Conservation (phyloP, 805 yeast species). For the Kodamaea kakaduensis region DNA sequence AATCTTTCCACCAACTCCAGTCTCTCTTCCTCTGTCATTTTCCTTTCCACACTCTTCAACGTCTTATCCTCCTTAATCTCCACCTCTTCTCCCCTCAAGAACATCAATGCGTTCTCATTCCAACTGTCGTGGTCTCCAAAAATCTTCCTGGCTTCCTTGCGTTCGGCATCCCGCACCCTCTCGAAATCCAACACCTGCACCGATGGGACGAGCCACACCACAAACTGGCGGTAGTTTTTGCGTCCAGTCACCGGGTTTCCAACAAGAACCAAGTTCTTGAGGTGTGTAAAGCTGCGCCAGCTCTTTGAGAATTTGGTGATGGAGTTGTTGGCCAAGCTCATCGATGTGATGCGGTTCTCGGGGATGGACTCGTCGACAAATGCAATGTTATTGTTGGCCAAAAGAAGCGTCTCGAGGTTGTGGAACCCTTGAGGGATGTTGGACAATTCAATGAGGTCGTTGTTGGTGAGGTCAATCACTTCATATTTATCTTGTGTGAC, state of each 20-base stretch:
- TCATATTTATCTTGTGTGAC: conserved; percentile 34
- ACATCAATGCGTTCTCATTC: conserved; percentile 15
- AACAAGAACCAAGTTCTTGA: conserved; percentile 47
- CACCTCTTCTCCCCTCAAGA: conserved; percentile 6
- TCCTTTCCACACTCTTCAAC: conserved; percentile 35
- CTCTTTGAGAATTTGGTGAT: conserved; percentile 41
- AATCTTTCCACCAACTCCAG: conserved; percentile 49
- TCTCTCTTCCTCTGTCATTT: conserved; percentile 53
- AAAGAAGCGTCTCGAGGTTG: conserved; percentile 49
- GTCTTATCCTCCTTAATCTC: conserved; percentile 26
- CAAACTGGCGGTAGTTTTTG: conserved; percentile 54
- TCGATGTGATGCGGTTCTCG: conserved; percentile 40
- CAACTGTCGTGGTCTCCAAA: conserved; percentile 31
- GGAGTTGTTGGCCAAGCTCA: conserved; percentile 52
- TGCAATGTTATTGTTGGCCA: conserved; percentile 60
- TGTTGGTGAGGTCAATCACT: conserved; percentile 71
- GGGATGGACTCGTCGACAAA: conserved; percentile 33
- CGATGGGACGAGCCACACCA: conserved; percentile 61
- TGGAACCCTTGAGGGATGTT: conserved; percentile 40
- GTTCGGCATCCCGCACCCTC: conserved; percentile 54
- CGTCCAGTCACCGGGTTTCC: conserved; percentile 55
- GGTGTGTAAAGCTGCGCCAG: conserved; percentile 33
- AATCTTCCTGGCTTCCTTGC: conserved; percentile 40
- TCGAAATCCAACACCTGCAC: conserved; percentile 65
- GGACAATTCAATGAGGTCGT: conserved; percentile 56